Evolutionary conservation across 306 rosid species (phyloP).

Genomic region (Herpetospermum pedunculosum): DNA sequence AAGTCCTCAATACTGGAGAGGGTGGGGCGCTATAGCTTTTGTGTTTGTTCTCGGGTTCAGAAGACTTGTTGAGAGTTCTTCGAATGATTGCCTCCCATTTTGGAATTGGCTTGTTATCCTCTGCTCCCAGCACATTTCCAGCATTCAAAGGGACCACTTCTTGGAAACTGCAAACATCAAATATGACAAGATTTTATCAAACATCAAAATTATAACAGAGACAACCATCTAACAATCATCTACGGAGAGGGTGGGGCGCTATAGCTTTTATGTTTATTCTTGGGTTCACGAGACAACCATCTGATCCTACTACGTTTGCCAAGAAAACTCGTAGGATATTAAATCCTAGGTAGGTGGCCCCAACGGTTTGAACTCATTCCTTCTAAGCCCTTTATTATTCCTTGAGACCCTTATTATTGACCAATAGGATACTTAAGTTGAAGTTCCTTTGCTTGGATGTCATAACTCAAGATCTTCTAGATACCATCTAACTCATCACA

Average conservation of each 20-base stretch:
- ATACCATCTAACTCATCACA: not conserved
- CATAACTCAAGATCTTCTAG: not conserved
- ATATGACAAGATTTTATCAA: not conserved
- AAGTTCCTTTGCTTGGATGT: not conserved
- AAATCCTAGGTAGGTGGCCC: no score
- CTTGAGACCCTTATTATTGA: no score
- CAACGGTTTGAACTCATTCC: no score
- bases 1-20: slow-evolving; percentile 72
- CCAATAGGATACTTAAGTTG: no score
- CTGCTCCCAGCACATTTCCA: slow-evolving; percentile 90
- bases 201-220: no score
- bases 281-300: slow-evolving; percentile 55
- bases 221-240: no score
- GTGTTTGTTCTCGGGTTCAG: slow-evolving; percentile 45
- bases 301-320: no score
- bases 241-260: slow-evolving; percentile 98
- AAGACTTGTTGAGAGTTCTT: slow-evolving; percentile 61
- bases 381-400: no score
- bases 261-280: slow-evolving; percentile 48
- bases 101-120: slow-evolving; percentile 60
- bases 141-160: slow-evolving; percentile 96
- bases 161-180: slow-evolving; percentile 49
- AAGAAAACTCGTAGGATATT: no score
- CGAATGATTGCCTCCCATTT: slow-evolving; percentile 93
- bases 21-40: slow-evolving; percentile 87